These are phyloP conservation scores for Oryza officinalis DNA, from an alignment of 176 grass and related monocot species.

Conservation along the genomic window DNA sequence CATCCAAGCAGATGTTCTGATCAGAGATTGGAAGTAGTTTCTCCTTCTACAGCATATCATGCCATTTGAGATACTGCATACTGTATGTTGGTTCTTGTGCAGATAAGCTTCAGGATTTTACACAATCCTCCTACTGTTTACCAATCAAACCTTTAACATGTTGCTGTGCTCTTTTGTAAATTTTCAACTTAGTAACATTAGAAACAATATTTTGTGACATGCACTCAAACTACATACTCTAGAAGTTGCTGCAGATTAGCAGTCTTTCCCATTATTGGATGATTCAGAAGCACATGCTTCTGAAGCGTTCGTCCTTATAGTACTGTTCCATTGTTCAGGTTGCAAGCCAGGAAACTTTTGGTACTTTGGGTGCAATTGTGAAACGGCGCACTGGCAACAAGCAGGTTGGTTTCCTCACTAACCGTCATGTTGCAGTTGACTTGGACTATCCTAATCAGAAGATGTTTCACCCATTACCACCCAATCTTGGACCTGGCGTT, in stretches of 20 bases:
- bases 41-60: not conserved
- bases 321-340: constrained; percentile 50
- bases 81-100: not conserved
- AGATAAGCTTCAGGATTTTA: not conserved
- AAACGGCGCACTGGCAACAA: constrained; percentile 89
- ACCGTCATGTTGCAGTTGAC: constrained; percentile 92
- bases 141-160: not conserved
- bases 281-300: constrained; percentile 16
- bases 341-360: constrained; percentile 97
- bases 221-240: not conserved
- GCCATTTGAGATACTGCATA: constrained; percentile 4
- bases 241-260: constrained; percentile 16
- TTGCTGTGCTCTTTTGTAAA: not conserved
- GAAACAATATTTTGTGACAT: not conserved
- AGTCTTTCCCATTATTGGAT: constrained; percentile 5
- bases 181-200: not conserved
- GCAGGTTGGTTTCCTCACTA: constrained; percentile 96
- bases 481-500: constrained; percentile 97
- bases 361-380: constrained; percentile 93
- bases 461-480: constrained; percentile 98
- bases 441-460: constrained; percentile 99
- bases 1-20: constrained; percentile 30
- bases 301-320: constrained; percentile 19
- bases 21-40: constrained; percentile 6
- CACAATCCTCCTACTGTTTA: not conserved